These are phyloP conservation scores for Potentilla sterilis DNA, from an alignment of 306 rosid genomes.

Conservation along the genomic window DNA sequence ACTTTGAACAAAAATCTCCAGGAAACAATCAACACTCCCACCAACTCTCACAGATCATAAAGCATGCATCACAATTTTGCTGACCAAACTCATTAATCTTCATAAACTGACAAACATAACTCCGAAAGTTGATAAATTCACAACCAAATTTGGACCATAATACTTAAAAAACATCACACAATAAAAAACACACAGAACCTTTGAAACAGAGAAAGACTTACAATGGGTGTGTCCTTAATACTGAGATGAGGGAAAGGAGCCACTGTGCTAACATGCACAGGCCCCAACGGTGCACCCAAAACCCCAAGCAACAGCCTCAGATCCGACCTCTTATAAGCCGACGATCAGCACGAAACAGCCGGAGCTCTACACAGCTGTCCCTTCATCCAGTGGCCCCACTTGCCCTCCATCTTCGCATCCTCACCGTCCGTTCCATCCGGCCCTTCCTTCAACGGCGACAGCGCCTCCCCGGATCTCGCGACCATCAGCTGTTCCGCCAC, in stretches of 20 bases:
- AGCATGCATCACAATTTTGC: slow-evolving; percentile 7
- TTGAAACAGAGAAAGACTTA: slow-evolving; percentile 36
- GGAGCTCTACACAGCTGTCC: slow-evolving; percentile 76
- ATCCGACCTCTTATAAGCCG: slow-evolving; percentile 76
- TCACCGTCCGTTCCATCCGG: slow-evolving; percentile 74
- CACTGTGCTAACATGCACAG: slow-evolving; percentile 78
- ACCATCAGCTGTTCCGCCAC: slow-evolving; percentile 49
- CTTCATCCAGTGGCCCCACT: slow-evolving; percentile 93
- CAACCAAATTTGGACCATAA: not conserved
- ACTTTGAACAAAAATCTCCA: slow-evolving; percentile 13
- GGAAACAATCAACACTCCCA: slow-evolving; percentile 8
- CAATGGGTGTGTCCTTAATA: slow-evolving; percentile 97
- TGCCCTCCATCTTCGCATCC: slow-evolving; percentile 69
- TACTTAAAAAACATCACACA: not conserved
- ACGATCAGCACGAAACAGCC: slow-evolving; percentile 60
- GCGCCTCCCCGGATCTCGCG: slow-evolving; percentile 93
- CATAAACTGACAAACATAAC: not conserved
- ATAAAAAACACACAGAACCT: not conserved
- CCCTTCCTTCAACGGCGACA: slow-evolving; percentile 94
- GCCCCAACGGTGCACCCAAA: slow-evolving; percentile 91
- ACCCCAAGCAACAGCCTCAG: slow-evolving; percentile 92
- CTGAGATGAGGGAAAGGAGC: slow-evolving; percentile 89
- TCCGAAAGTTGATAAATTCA: not conserved
- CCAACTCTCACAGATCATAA: not conserved
- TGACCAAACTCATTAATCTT: slow-evolving; percentile 1